Evolutionary conservation across 75 land plant species (phyloP).

Genomic region (Sequoiadendron giganteum): DNA sequence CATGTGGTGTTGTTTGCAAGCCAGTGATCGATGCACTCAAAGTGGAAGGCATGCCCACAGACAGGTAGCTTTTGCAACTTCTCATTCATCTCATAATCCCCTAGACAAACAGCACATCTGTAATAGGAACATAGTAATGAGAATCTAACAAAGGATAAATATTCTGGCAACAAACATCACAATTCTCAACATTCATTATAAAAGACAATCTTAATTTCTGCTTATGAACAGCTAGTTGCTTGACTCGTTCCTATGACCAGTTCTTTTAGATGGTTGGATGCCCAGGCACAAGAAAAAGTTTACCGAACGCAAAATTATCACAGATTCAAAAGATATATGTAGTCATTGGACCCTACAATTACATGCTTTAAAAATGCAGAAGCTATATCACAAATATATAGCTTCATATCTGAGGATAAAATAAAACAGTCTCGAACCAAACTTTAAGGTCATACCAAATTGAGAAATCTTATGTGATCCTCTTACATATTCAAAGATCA

Average conservation of each 20-base stretch:
- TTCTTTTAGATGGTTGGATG: not conserved
- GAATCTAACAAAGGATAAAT: not conserved
- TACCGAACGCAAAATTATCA: not conserved
- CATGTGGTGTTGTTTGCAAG: constrained; percentile 70
- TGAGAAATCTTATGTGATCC: not conserved
- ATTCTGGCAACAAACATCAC: not conserved
- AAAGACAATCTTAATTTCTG: not conserved
- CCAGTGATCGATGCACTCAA: constrained; percentile 87
- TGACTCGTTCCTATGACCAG: not conserved
- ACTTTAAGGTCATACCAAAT: not conserved
- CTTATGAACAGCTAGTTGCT: not conserved
- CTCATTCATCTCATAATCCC: constrained; percentile 70
- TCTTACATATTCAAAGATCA: not conserved
- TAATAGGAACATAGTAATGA: not conserved
- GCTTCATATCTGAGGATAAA: not conserved
- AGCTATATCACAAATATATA: not conserved
- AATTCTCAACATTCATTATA: not conserved
- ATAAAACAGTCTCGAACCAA: not conserved
- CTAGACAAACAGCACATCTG: constrained; percentile 86
- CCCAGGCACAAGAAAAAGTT: not conserved
- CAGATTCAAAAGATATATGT: not conserved
- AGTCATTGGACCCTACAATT: not conserved
- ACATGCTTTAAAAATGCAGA: not conserved
- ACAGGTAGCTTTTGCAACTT: constrained; percentile 69
- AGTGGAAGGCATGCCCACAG: constrained; percentile 80